These are phyloP conservation scores for Raddia guianensis DNA, from an alignment of 176 grass and related monocot genomes.

Conservation along the genomic window DNA sequence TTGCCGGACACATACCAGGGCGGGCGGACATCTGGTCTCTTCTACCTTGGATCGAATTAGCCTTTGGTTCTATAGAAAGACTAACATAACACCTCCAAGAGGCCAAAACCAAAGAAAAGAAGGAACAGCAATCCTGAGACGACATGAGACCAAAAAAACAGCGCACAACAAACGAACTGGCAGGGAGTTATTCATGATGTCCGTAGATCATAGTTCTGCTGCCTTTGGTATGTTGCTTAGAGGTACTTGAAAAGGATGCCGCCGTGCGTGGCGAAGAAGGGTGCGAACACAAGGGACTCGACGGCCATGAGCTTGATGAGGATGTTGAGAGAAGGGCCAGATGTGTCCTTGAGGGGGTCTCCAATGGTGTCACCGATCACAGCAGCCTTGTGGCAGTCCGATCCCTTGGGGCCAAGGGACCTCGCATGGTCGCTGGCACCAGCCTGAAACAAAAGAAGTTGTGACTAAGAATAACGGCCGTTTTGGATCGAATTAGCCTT, in stretches of 20 bases:
- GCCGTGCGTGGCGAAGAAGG: slow-evolving; percentile 81
- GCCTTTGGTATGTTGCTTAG: slow-evolving; percentile 29
- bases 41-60: slow-evolving; percentile 48
- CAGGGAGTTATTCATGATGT: slow-evolving; percentile 50
- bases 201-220: slow-evolving; percentile 33
- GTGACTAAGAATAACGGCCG: neutral
- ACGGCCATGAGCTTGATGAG: slow-evolving; percentile 97
- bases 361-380: slow-evolving; percentile 90
- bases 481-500: too few species aligned
- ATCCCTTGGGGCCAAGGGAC: slow-evolving; percentile 76
- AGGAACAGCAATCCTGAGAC: slow-evolving; percentile 44
- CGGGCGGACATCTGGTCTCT: slow-evolving; percentile 40
- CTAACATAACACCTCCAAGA: slow-evolving; percentile 47
- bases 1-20: slow-evolving; percentile 40
- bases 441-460: slow-evolving; percentile 52
- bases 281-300: slow-evolving; percentile 81
- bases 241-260: slow-evolving; percentile 76
- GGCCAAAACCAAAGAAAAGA: slow-evolving; percentile 34
- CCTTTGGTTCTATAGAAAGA: too few species aligned
- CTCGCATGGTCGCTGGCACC: slow-evolving; percentile 70
- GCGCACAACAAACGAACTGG: slow-evolving; percentile 22
- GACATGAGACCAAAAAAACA: slow-evolving; percentile 52
- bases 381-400: slow-evolving; percentile 88
- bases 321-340: slow-evolving; percentile 86
- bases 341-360: slow-evolving; percentile 93